A percentile compares a stretch with the other conserved stretches of the same genome.
These are phyloP conservation scores for Skeletonema costatum DNA, from an alignment of 108 stramenopile species.

Conservation along the genomic window DNA sequence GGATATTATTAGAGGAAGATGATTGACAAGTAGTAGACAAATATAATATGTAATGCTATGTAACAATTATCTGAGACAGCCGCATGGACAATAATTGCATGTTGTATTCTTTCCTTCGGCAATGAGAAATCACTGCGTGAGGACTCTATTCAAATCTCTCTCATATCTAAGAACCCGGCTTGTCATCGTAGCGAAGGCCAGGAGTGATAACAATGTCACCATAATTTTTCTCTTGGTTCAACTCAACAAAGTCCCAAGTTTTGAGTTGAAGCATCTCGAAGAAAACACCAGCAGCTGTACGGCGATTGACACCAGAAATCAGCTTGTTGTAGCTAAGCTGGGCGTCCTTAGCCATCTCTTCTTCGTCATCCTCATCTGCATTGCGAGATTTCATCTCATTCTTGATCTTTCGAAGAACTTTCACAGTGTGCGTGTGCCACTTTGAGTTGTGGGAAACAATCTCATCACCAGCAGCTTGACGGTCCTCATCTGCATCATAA, in stretches of 20 bases:
- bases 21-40: conserved; percentile 3
- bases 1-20: conserved; percentile 13
- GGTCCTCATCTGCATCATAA: conserved; percentile 61
- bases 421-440: conserved; percentile 93
- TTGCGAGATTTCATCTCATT: conserved; percentile 54
- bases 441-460: conserved; percentile 65
- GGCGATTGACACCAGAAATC: conserved; percentile 64
- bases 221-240: conserved; percentile 89
- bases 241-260: conserved; percentile 97
- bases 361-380: conserved; percentile 47
- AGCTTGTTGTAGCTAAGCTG: conserved; percentile 70
- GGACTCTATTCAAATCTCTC: no score
- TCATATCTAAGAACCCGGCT: neutral
- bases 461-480: conserved; percentile 69
- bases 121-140: neutral
- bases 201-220: conserved; percentile 83
- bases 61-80: neutral
- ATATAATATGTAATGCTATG: neutral
- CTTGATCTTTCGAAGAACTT: conserved; percentile 71
- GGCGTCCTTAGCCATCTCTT: conserved; percentile 46
- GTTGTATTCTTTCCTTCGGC: neutral
- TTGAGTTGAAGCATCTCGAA: conserved; percentile 95
- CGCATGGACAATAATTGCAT: neutral
- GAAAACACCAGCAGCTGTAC: conserved; percentile 87
- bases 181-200: conserved; percentile 58